A percentile compares a stretch with the other conserved stretches of the same genome.
Evolutionary conservation across 164 flowering plant genomes (phyloP).

Genomic region (Nelumbo lutea): DNA sequence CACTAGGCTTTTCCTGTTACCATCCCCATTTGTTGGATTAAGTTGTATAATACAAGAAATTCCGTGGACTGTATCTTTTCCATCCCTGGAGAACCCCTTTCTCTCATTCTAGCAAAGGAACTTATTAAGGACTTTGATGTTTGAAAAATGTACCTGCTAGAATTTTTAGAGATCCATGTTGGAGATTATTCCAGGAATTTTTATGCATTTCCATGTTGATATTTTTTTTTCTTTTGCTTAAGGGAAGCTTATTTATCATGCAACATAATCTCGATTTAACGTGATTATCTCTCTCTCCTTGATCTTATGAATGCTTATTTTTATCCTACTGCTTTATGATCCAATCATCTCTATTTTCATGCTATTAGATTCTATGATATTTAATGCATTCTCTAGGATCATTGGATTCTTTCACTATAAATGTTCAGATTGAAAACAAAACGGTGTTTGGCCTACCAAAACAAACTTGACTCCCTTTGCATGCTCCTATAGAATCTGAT

Average conservation of each 20-base stretch:
- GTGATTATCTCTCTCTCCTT: not conserved
- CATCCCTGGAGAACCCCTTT: conserved; percentile 6
- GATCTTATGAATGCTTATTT: too few relatives aligned
- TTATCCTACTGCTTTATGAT: too few relatives aligned
- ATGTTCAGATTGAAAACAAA: too few relatives aligned
- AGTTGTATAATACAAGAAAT: conserved; percentile 15
- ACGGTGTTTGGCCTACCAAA: too few relatives aligned
- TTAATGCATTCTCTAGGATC: too few relatives aligned
- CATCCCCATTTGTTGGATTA: conserved; percentile 9
- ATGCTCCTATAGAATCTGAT: too few relatives aligned
- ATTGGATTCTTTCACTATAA: too few relatives aligned
- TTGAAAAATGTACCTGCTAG: conserved; percentile 6
- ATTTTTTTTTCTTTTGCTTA: not conserved
- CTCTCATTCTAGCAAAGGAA: conserved; percentile 7
- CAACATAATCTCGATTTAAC: not conserved
- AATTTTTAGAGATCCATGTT: conserved; percentile 7
- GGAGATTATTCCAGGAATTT: conserved; percentile 7
- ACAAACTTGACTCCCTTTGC: too few relatives aligned
- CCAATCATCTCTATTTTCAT: too few relatives aligned
- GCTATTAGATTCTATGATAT: too few relatives aligned
- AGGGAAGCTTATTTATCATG: conserved; percentile 1
- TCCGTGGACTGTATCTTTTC: conserved; percentile 10
- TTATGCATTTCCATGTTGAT: conserved; percentile 5
- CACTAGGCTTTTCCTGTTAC: conserved; percentile 8
- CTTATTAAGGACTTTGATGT: conserved; percentile 4